Conservation (phyloP, 345 rosid genomes). For the Microthlaspi erraticum region DNA sequence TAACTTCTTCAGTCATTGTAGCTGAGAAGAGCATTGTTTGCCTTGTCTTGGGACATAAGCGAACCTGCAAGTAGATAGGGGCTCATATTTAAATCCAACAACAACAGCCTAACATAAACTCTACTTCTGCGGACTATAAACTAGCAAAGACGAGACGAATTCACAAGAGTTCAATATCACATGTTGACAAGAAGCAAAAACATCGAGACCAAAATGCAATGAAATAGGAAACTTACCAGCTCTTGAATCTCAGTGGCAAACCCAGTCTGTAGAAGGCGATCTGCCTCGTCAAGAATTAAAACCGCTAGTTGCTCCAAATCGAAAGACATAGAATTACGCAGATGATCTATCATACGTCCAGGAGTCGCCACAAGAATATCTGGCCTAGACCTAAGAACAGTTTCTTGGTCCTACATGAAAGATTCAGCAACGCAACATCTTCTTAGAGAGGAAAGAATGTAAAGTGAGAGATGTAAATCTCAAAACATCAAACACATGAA, state of each 20-base stretch:
- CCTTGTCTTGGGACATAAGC: slow-evolving; percentile 89
- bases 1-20: slow-evolving; percentile 96
- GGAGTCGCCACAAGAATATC: slow-evolving; percentile 99
- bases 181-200: not conserved
- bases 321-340: slow-evolving; percentile 93
- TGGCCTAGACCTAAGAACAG: slow-evolving; percentile 88
- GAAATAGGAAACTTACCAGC: slow-evolving; percentile 59
- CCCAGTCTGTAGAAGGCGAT: slow-evolving; percentile 95
- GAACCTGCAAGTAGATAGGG: slow-evolving; percentile 59
- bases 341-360: slow-evolving; percentile 97
- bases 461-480: slow-evolving; percentile 7
- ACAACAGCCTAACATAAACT: slow-evolving; percentile 6
- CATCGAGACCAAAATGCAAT: slow-evolving; percentile 6
- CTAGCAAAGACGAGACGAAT: not conserved
- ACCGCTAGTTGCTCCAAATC: slow-evolving; percentile 93
- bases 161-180: slow-evolving; percentile 1
- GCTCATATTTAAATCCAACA: slow-evolving; percentile 15
- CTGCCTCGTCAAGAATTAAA: slow-evolving; percentile 95
- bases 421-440: slow-evolving; percentile 6
- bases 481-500: slow-evolving; percentile 9
- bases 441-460: slow-evolving; percentile 3
- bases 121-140: slow-evolving; percentile 9
- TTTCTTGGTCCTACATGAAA: slow-evolving; percentile 74
- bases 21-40: slow-evolving; percentile 98
- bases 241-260: slow-evolving; percentile 93